phyloP scores from a whole-genome alignment of 2,329 filamentous ascomycete species.

The Ascochyta clinopodiicola region DNA sequence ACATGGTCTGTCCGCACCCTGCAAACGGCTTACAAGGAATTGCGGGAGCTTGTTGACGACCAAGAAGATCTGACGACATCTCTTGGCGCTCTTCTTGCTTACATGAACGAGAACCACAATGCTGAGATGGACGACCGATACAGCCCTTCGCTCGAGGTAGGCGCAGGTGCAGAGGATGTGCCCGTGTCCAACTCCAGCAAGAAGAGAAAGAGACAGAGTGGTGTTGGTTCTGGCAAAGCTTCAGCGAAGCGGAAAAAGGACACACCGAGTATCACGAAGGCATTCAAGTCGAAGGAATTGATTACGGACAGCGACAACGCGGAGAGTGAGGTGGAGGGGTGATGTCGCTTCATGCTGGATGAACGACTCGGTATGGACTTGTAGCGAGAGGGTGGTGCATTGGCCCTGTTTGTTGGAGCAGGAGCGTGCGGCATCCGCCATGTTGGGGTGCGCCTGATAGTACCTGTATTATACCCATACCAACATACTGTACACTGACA shows the following conservation, averaged over 20 bases:
- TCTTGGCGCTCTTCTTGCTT: slow-evolving; percentile 33
- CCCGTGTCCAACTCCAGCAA: neutral
- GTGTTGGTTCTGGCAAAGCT: neutral
- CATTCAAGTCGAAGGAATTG: slow-evolving; percentile 18
- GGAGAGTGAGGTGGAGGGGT: slow-evolving; percentile 4
- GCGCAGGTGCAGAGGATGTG: neutral
- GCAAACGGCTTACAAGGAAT: slow-evolving; percentile 26
- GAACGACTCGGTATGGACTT: neutral
- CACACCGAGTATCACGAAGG: neutral
- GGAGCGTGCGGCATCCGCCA: neutral
- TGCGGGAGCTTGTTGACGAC: slow-evolving; percentile 20
- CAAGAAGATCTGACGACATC: slow-evolving; percentile 7
- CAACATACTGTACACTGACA: neutral
- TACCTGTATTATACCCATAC: slow-evolving; percentile 1
- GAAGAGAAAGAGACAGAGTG: slow-evolving; percentile 19
- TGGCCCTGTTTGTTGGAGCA: neutral
- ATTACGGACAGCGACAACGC: slow-evolving; percentile 18
- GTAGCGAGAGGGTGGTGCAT: neutral
- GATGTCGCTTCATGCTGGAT: neutral
- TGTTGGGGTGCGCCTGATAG: neutral
- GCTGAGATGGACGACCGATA: slow-evolving; percentile 25
- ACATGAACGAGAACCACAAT: slow-evolving; percentile 17
- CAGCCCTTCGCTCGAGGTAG: neutral
- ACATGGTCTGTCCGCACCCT: slow-evolving; percentile 30
- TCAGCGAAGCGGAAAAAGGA: neutral